These are phyloP conservation scores for Mycena pura DNA, from an alignment of 768 basidiomycete genomes.

Conservation along the genomic window DNA sequence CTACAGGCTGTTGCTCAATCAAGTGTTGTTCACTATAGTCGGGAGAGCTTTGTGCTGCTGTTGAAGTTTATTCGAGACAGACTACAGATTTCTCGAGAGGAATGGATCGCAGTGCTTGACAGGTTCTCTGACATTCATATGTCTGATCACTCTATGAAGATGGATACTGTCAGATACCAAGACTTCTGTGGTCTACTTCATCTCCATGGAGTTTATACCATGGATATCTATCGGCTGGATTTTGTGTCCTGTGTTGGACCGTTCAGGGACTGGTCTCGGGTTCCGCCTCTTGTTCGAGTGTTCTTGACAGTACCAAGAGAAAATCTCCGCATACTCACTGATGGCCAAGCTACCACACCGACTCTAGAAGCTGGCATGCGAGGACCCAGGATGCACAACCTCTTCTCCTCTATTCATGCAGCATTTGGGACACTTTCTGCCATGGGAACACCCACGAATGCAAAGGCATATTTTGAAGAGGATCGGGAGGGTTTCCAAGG, in stretches of 20 bases:
- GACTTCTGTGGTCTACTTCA: conserved; percentile 47
- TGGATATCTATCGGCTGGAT: no score
- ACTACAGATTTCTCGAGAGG: conserved; percentile 24
- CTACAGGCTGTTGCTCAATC: conserved; percentile 12
- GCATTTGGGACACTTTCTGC: conserved; percentile 23
- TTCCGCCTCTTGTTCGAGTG: conserved; percentile 23
- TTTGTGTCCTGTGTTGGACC: conserved; percentile 28
- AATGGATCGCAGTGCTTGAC: conserved; percentile 44
- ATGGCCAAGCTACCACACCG: background rate
- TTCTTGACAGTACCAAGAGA: conserved; percentile 24
- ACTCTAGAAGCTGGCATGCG: conserved; percentile 13
- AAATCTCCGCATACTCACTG: conserved; percentile 15
- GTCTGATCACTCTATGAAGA: conserved; percentile 28
- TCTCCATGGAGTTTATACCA: conserved; percentile 40
- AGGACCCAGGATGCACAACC: conserved; percentile 12
- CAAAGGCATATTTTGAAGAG: conserved; percentile 25
- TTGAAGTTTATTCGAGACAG: conserved; percentile 36
- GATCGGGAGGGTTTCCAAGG: conserved; percentile 26
- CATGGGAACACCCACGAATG: conserved; percentile 18
- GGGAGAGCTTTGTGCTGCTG: conserved; percentile 46
- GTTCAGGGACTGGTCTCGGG: conserved; percentile 11
- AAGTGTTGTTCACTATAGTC: conserved; percentile 44
- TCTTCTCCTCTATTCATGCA: conserved; percentile 22
- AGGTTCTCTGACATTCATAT: conserved; percentile 29
- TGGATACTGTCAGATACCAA: conserved; percentile 43